phyloP scores from a whole-genome alignment of 129 eudicot species.

The Helianthus tuberosus region DNA sequence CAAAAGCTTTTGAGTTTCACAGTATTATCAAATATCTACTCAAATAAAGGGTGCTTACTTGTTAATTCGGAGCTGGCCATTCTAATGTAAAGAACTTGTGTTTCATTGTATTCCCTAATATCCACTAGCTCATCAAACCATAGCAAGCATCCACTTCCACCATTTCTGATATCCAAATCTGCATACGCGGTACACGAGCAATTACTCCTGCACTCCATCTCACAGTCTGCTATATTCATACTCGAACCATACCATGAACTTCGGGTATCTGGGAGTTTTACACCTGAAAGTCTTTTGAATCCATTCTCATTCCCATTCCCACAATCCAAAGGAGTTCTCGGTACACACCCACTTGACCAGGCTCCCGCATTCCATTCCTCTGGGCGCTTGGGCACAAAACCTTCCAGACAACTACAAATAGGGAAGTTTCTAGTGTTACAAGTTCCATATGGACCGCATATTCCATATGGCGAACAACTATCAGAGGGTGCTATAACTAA shows the following conservation, averaged over 20 bases:
- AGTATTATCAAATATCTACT: too few species aligned
- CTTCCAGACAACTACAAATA: conserved; percentile 15
- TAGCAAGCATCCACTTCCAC: conserved; percentile 18
- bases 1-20: too few species aligned
- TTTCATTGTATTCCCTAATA: conserved; percentile 17
- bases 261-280: conserved; percentile 47
- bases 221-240: conserved; percentile 20
- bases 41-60: neutral
- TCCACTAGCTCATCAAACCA: conserved; percentile 27
- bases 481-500: neutral
- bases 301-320: conserved; percentile 29
- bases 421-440: neutral
- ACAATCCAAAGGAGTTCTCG: conserved; percentile 4
- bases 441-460: neutral
- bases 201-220: neutral
- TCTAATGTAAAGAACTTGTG: conserved; percentile 12
- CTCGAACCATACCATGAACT: conserved; percentile 17
- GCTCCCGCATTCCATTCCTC: neutral
- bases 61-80: conserved; percentile 13
- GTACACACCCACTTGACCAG: conserved; percentile 9
- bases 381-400: conserved; percentile 10
- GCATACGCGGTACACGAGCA: conserved; percentile 19
- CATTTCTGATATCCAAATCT: conserved; percentile 15
- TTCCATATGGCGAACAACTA: neutral
- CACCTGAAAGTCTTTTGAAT: conserved; percentile 31